Evolutionary conservation across 805 yeast species (phyloP).

Genomic region (Candida oleophila): DNA sequence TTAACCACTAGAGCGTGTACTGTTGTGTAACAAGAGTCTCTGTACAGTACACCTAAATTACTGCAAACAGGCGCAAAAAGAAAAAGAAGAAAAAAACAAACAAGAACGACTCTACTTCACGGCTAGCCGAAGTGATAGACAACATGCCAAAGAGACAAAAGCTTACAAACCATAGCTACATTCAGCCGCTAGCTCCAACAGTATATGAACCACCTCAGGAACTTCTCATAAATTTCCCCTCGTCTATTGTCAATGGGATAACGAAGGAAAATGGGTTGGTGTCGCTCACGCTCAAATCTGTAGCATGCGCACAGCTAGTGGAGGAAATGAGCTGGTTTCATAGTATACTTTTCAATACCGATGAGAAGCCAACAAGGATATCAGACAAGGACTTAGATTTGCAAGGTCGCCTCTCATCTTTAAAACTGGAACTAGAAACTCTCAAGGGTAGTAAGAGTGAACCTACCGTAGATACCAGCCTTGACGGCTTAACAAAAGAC

Average conservation of each 20-base stretch:
- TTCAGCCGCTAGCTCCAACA: slow-evolving; percentile 11
- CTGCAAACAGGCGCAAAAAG: background rate
- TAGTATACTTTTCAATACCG: slow-evolving; percentile 19
- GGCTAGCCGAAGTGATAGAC: too few relatives aligned
- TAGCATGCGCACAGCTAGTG: slow-evolving; percentile 33
- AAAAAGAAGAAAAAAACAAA: background rate
- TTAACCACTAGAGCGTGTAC: too few relatives aligned
- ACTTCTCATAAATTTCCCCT: slow-evolving; percentile 25
- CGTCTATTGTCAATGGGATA: slow-evolving; percentile 39
- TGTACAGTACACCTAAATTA: too few relatives aligned
- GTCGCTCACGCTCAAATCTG: slow-evolving; percentile 41
- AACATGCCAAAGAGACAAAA: slow-evolving; percentile 10
- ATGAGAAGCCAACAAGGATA: slow-evolving; percentile 12
- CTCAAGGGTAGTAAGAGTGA: slow-evolving; percentile 7
- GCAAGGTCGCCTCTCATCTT: slow-evolving; percentile 12
- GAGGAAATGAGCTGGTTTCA: slow-evolving; percentile 36
- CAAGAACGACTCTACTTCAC: background rate
- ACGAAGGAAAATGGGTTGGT: slow-evolving; percentile 42
- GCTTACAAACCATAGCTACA: slow-evolving; percentile 5
- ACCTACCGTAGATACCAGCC: background rate
- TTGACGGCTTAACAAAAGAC: background rate
- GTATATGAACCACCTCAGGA: slow-evolving; percentile 16
- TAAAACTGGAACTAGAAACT: slow-evolving; percentile 22
- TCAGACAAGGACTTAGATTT: slow-evolving; percentile 8
- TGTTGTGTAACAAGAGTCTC: too few relatives aligned